Conservation (phyloP, 192 early-diverging fungal species). For the Geosiphon pyriformis region DNA sequence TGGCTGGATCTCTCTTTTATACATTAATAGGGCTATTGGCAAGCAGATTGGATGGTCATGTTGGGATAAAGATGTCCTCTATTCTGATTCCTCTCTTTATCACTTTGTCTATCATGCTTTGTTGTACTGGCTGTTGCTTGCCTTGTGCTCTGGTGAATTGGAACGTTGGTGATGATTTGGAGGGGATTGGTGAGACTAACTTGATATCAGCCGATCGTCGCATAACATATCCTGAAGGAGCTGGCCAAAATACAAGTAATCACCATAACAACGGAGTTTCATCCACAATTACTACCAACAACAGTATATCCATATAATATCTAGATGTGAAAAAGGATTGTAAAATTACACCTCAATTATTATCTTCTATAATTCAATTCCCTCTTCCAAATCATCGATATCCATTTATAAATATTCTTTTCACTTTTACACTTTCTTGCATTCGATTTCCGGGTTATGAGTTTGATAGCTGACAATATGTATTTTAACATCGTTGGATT, state of each 20-base stretch:
- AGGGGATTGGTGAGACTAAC: slow-evolving; percentile 30
- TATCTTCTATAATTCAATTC: too few species aligned
- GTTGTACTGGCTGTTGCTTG: slow-evolving; percentile 55
- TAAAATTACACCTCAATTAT: too few species aligned
- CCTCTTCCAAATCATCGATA: too few species aligned
- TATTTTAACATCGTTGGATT: too few species aligned
- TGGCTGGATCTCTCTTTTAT: slow-evolving; percentile 39
- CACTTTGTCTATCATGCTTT: slow-evolving; percentile 48
- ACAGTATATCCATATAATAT: neutral
- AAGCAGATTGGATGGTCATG: slow-evolving; percentile 36
- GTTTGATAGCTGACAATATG: too few species aligned
- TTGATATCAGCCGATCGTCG: slow-evolving; percentile 35
- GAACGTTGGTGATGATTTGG: slow-evolving; percentile 36
- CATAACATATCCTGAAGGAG: slow-evolving; percentile 25
- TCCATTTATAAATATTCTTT: too few species aligned
- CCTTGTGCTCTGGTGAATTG: slow-evolving; percentile 47
- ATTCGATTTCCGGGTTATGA: too few species aligned
- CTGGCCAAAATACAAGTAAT: slow-evolving; percentile 4
- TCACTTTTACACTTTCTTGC: too few species aligned
- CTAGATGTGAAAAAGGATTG: too few species aligned
- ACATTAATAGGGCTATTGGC: slow-evolving; percentile 34
- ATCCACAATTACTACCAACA: neutral
- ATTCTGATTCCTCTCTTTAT: slow-evolving; percentile 68
- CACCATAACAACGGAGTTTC: neutral
- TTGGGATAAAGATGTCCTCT: slow-evolving; percentile 45